Evolutionary conservation across 73 alveolate species (phyloP).

Genomic region (Paramecium caudatum): DNA sequence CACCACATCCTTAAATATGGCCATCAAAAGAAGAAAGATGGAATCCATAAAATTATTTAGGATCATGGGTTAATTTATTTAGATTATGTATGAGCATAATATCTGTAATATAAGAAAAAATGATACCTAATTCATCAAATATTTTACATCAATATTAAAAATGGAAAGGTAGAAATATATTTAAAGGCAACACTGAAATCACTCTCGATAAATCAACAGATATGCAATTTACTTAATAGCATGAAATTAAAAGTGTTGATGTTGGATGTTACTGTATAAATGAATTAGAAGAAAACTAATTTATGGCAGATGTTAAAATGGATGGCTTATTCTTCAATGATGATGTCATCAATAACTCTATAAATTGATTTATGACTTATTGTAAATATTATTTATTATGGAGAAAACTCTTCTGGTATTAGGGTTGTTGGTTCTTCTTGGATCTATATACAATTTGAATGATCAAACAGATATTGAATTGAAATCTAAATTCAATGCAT

Average conservation of each 20-base stretch:
- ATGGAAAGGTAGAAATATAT: neutral
- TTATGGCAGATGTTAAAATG: neutral
- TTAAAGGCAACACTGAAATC: neutral
- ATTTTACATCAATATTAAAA: neutral
- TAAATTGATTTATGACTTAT: neutral
- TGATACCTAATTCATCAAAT: neutral
- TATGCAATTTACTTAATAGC: neutral
- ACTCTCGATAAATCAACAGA: neutral
- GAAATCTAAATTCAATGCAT: neutral
- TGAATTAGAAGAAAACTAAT: neutral
- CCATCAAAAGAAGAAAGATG: slow-evolving; percentile 28
- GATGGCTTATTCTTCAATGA: neutral
- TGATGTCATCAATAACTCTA: slow-evolving; percentile 27
- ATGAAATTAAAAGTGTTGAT: neutral
- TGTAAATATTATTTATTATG: neutral
- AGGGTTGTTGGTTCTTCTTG: neutral
- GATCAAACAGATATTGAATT: neutral
- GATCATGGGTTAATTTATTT: slow-evolving; percentile 47
- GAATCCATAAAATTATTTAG: neutral
- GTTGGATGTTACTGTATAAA: neutral
- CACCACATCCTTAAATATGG: slow-evolving; percentile 10
- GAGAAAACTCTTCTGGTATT: slow-evolving; percentile 13
- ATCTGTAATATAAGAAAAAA: neutral
- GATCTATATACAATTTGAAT: neutral
- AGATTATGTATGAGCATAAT: slow-evolving; percentile 25